phyloP scores from a whole-genome alignment of 2,329 filamentous ascomycete species.

The Bipolaris bicolor region DNA sequence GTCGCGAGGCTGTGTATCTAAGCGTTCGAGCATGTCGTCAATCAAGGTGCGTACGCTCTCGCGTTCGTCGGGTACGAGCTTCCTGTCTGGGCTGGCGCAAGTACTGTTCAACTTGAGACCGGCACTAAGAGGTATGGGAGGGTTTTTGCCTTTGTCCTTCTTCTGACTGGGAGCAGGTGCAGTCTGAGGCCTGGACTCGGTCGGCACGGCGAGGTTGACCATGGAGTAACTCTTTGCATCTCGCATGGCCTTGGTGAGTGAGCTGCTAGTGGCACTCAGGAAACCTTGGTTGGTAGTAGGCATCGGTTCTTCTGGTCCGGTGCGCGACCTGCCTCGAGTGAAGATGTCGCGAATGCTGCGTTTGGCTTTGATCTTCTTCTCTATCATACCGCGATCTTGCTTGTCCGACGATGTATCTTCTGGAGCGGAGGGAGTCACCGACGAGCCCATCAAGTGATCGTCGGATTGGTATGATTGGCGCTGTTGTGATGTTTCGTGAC shows the following conservation, averaged over 20 bases:
- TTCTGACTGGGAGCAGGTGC: neutral
- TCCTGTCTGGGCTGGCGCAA: neutral
- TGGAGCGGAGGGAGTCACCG: neutral
- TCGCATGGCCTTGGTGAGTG: slow-evolving; percentile 28
- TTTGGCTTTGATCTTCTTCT: slow-evolving; percentile 26
- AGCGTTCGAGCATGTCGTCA: slow-evolving; percentile 20
- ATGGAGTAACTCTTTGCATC: slow-evolving; percentile 28
- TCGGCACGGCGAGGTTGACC: slow-evolving; percentile 7
- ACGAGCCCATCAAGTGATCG: neutral
- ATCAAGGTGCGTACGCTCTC: slow-evolving; percentile 8
- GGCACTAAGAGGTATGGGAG: neutral
- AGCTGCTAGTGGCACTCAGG: slow-evolving; percentile 20
- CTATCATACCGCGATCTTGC: neutral
- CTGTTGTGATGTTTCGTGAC: neutral
- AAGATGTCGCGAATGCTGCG: slow-evolving; percentile 38
- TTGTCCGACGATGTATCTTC: neutral
- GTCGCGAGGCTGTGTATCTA: slow-evolving; percentile 14
- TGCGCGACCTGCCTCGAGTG: slow-evolving; percentile 17
- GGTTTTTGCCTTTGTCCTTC: neutral
- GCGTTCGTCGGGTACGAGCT: neutral
- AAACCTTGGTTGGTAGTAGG: slow-evolving; percentile 23
- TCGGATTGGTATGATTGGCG: neutral
- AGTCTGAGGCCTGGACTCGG: slow-evolving; percentile 5
- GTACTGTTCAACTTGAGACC: neutral
- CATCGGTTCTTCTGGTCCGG: slow-evolving; percentile 1